Conservation (phyloP, 2,329 filamentous ascomycete genomes). For the Truncatella angustata region DNA sequence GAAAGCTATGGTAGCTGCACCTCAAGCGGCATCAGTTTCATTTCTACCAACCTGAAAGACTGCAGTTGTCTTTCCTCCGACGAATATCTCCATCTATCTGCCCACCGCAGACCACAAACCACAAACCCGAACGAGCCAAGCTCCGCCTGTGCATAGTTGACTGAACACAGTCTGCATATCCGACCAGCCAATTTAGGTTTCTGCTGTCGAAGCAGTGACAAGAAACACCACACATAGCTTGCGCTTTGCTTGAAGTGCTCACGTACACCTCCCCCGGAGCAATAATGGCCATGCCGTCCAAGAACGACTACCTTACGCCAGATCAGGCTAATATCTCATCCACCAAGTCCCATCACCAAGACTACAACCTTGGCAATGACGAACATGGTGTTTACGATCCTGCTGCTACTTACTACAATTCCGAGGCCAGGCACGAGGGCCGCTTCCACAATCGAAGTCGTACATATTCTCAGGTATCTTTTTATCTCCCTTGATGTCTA, state of each 20-base stretch:
- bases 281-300: neutral
- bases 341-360: constrained; percentile 10
- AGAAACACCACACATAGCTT: neutral
- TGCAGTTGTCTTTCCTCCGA: neutral
- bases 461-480: constrained; percentile 60
- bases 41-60: neutral
- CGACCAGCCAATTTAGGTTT: too few relatives aligned
- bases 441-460: constrained; percentile 49
- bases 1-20: neutral
- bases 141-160: neutral
- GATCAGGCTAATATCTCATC: neutral
- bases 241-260: neutral
- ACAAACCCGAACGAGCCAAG: neutral
- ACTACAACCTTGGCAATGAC: constrained; percentile 37
- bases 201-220: too few relatives aligned
- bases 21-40: neutral
- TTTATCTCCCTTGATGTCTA: too few relatives aligned
- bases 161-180: too few relatives aligned
- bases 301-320: constrained; percentile 2
- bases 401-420: constrained; percentile 58
- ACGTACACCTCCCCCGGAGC: neutral
- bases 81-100: neutral
- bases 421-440: constrained; percentile 52
- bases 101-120: neutral
- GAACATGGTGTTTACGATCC: constrained; percentile 52